Conservation (phyloP, 805 yeast genomes). For the Saccharomyces mikatae region DNA sequence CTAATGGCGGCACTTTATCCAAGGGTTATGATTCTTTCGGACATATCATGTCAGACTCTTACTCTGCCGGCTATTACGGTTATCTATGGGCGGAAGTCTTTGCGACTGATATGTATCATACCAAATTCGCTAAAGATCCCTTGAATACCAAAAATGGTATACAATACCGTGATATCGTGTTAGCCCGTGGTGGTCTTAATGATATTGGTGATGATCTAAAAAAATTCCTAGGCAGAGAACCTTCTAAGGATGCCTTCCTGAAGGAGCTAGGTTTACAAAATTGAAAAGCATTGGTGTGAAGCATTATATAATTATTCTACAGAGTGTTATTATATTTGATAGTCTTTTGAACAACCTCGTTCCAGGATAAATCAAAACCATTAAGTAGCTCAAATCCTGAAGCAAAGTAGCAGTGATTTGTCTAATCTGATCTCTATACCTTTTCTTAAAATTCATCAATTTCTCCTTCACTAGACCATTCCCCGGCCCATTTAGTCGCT, state of each 20-base stretch:
- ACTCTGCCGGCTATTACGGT: conserved; percentile 81
- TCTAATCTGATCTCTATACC: conserved; percentile 11
- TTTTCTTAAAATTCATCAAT: conserved; percentile 6
- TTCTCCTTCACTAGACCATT: conserved; percentile 16
- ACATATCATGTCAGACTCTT: conserved; percentile 73
- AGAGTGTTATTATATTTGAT: conserved; percentile 18
- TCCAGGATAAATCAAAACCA: conserved; percentile 3
- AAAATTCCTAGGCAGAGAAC: conserved; percentile 68
- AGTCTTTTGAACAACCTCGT: conserved; percentile 15
- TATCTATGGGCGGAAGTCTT: conserved; percentile 80
- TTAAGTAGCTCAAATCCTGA: conserved; percentile 20
- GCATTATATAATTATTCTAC: conserved; percentile 14
- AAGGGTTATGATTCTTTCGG: conserved; percentile 72
- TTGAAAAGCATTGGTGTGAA: conserved; percentile 1
- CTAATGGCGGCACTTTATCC: conserved; percentile 46
- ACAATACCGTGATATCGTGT: conserved; percentile 59
- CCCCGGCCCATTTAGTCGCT: conserved; percentile 6
- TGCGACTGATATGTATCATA: conserved; percentile 74
- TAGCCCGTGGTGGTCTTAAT: conserved; percentile 64
- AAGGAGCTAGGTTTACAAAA: conserved; percentile 47
- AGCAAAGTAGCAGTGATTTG: conserved; percentile 18
- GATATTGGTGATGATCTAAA: conserved; percentile 59
- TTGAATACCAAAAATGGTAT: conserved; percentile 54
- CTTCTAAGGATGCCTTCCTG: conserved; percentile 65
- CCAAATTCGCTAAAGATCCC: conserved; percentile 61